A percentile compares a stretch with the other conserved stretches of the same genome.
phyloP scores from a whole-genome alignment of 345 rosid genomes.

The Combretum micranthum region DNA sequence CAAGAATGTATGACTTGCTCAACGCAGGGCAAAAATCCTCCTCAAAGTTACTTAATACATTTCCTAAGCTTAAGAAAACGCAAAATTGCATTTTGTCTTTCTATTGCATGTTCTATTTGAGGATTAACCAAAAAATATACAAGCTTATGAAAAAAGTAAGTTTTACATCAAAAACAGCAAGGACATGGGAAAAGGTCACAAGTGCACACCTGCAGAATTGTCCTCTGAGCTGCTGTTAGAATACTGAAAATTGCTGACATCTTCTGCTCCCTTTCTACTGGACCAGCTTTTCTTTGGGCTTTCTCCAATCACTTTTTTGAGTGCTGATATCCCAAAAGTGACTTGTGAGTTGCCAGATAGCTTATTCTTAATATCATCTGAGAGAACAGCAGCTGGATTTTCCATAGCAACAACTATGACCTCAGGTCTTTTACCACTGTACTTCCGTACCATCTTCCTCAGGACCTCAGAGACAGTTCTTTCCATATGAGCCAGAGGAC shows the following conservation, averaged over 20 bases:
- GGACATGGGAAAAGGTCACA: slow-evolving; percentile 8
- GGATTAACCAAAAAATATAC: not conserved
- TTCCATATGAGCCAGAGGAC: slow-evolving; percentile 90
- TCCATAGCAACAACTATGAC: slow-evolving; percentile 78
- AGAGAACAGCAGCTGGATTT: slow-evolving; percentile 63
- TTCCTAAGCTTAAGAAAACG: too few relatives aligned
- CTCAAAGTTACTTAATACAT: too few relatives aligned
- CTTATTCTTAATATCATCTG: slow-evolving; percentile 60
- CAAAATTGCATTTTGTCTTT: not conserved
- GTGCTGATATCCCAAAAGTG: slow-evolving; percentile 47
- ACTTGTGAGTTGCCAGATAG: slow-evolving; percentile 55
- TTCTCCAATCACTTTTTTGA: slow-evolving; percentile 42
- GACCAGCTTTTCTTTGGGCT: slow-evolving; percentile 29
- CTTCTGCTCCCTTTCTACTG: slow-evolving; percentile 23
- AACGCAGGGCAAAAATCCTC: too few relatives aligned
- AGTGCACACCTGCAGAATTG: slow-evolving; percentile 32
- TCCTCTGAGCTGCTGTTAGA: slow-evolving; percentile 19
- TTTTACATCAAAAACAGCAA: not conserved
- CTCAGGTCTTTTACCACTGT: slow-evolving; percentile 93
- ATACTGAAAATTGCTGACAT: slow-evolving; percentile 12
- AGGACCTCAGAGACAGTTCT: slow-evolving; percentile 77
- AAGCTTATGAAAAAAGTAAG: not conserved
- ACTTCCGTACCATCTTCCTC: slow-evolving; percentile 91
- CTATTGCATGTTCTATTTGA: not conserved
- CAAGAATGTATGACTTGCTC: too few relatives aligned